These are phyloP conservation scores for Cercospora sp. DNA, from an alignment of 2,329 filamentous ascomycete genomes.

Conservation along the genomic window DNA sequence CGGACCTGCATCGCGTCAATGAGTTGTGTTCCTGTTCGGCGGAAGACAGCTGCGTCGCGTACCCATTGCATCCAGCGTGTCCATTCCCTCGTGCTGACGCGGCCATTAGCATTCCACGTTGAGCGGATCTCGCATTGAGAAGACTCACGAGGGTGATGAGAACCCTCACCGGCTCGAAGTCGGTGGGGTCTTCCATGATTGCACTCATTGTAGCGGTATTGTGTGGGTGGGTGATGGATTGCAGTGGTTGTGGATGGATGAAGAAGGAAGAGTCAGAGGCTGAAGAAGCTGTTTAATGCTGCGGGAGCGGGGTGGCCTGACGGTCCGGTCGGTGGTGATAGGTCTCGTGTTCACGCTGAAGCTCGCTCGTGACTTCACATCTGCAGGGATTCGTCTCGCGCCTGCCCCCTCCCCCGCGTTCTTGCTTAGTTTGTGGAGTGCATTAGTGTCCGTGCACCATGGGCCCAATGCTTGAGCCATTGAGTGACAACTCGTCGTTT, in stretches of 20 bases:
- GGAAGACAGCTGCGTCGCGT: constrained; percentile 31
- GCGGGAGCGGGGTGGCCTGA: background rate
- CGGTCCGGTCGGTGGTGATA: constrained; percentile 1
- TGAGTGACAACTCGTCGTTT: background rate
- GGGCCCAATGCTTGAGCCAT: background rate
- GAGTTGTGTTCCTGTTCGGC: constrained; percentile 26
- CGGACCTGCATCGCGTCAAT: constrained; percentile 53
- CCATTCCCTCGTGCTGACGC: constrained; percentile 46
- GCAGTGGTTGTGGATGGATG: background rate
- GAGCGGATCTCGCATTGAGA: background rate
- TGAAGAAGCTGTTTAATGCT: constrained; percentile 5
- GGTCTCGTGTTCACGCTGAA: constrained; percentile 5
- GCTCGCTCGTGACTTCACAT: constrained; percentile 1
- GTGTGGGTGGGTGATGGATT: constrained; percentile 14
- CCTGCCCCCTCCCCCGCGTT: background rate
- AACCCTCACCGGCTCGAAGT: constrained; percentile 56
- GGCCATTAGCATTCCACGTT: constrained; percentile 23
- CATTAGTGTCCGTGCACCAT: background rate
- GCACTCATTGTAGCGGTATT: constrained; percentile 50
- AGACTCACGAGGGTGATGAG: constrained; percentile 49
- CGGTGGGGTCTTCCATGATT: constrained; percentile 45
- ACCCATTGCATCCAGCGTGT: constrained; percentile 46
- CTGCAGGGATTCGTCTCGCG: background rate
- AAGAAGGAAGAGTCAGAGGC: constrained; percentile 6
- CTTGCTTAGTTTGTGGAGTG: background rate